Conservation (phyloP, 768 basidiomycete species). For the Suillus variegatus region DNA sequence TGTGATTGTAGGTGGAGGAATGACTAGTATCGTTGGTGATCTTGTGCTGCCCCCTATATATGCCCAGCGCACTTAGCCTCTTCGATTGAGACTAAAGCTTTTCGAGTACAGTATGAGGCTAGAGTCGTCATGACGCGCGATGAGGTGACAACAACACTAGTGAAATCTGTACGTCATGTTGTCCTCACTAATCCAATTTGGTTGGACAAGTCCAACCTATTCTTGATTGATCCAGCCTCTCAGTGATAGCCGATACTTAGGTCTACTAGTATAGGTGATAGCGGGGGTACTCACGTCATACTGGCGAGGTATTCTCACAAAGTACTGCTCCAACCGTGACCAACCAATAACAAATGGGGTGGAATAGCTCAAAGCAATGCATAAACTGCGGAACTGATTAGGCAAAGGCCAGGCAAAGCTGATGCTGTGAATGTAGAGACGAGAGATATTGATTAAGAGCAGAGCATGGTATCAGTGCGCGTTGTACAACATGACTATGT, state of each 20-base stretch:
- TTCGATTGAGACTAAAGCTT: neutral
- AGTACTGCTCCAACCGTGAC: no score
- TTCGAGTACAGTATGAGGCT: neutral
- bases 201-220: neutral
- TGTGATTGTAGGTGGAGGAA: neutral
- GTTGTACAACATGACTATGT: no score
- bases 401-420: no score
- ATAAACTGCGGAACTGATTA: no score
- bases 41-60: neutral
- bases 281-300: neutral
- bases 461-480: no score
- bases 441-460: no score
- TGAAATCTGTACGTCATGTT: neutral
- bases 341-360: no score
- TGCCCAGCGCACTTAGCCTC: neutral
- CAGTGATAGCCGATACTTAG: neutral
- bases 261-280: neutral
- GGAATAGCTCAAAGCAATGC: no score
- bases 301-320: no score
- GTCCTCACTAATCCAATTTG: neutral
- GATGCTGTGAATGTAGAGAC: no score
- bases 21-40: neutral
- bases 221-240: neutral
- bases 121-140: slow-evolving; percentile 1
- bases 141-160: neutral